A percentile compares a stretch with the other conserved stretches of the same genome.
phyloP scores from a whole-genome alignment of 495 filamentous ascomycete genomes.

The Daldinia caldariorum region DNA sequence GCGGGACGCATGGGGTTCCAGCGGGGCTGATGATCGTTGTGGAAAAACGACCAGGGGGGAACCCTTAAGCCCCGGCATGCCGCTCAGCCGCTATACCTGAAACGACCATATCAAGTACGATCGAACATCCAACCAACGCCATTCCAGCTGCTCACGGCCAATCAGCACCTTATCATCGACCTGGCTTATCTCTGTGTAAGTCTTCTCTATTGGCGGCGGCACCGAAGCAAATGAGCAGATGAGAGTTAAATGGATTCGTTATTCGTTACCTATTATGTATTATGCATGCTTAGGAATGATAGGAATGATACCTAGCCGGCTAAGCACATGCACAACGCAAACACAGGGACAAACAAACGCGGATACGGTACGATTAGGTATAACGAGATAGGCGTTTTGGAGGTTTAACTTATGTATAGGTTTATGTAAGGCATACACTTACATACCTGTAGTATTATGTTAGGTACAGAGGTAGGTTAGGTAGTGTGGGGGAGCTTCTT shows the following conservation, averaged over 20 bases:
- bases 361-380: neutral
- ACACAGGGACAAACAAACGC: neutral
- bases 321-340: slow-evolving; percentile 2
- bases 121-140: slow-evolving; percentile 23
- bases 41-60: slow-evolving; percentile 16
- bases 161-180: slow-evolving; percentile 35
- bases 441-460: too few species aligned
- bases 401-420: neutral
- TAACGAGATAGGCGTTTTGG: slow-evolving; percentile 8
- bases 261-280: neutral
- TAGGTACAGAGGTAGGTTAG: too few species aligned
- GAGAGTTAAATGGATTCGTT: slow-evolving; percentile 11
- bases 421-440: neutral
- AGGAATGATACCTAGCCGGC: slow-evolving; percentile 23
- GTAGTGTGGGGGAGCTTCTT: slow-evolving; percentile 21
- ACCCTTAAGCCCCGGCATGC: slow-evolving; percentile 19
- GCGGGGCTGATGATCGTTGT: slow-evolving; percentile 28
- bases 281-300: neutral
- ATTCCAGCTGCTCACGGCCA: slow-evolving; percentile 6
- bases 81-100: slow-evolving; percentile 27
- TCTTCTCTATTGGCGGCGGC: slow-evolving; percentile 24
- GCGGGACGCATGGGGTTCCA: slow-evolving; percentile 33
- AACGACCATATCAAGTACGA: slow-evolving; percentile 30
- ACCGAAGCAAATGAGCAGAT: slow-evolving; percentile 24
- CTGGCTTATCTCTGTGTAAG: slow-evolving; percentile 23